Evolutionary conservation across 2,329 filamentous ascomycete genomes (phyloP), one percentile per base, ranked within the genome.

Genomic region (Phyllosticta citrichinensis): DNA sequence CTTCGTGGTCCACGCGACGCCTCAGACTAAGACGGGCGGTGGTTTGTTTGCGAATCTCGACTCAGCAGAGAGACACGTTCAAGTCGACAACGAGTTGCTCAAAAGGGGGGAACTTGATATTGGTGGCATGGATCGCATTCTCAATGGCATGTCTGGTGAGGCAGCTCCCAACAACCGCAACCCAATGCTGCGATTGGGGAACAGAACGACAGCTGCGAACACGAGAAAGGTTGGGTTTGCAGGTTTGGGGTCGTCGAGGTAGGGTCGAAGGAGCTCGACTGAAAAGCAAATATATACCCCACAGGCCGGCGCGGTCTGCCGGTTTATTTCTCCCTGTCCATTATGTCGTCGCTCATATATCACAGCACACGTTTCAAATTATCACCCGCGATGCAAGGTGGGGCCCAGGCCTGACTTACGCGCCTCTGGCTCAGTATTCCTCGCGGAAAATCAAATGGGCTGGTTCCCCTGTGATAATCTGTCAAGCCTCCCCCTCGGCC

Each of bases 381-480:
- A 56, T 40, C 40, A 56, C 24, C 75, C 77, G 77, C 77, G 76
- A 73, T 73, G 70, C 69, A 73, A 78, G 77, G 78, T 80, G 77
- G 78, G 80, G 78, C 77, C 73, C 74, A 75, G 66, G 76, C 78
- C 75, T 73, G 78, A 76, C 71, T 68, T 70, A 73, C 77, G 79
- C 78, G 78, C 77, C 77, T 73, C 68, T 76, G 10, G 77, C 77
- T 80, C 78, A 79, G 78, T 80, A 80, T 79, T 74, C 73, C 75
- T 74, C 74, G 77, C 78, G 78, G 74, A 68, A 80, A 40, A 79
- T 72, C 67, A 73, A 79, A 67, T 58, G 19, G 40, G 14, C 40
- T 47, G 40, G 40, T 47, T 47, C n/a, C 40, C 17, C 14, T 47
- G 27, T 47, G 5, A 8, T 14, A n/a, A 17, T 17, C 40, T 47